These are phyloP conservation scores for Sporothrix variecibatus DNA, from an alignment of 2,329 filamentous ascomycete species.

Conservation along the genomic window DNA sequence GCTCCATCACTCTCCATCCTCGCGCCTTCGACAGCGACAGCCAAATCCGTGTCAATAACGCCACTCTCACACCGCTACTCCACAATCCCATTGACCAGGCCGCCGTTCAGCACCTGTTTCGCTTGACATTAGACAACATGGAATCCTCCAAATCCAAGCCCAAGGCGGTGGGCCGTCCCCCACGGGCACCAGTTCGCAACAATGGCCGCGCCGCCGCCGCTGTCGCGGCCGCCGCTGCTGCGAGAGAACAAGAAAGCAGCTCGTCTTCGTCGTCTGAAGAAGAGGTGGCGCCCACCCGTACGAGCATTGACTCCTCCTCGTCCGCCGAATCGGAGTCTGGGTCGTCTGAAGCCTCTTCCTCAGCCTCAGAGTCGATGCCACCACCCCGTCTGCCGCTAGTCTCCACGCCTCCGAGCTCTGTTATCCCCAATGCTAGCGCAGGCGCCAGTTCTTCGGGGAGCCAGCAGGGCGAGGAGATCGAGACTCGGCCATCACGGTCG, in stretches of 20 bases:
- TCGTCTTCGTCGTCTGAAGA: constrained; percentile 9
- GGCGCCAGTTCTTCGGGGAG: neutral
- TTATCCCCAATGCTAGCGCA: constrained; percentile 21
- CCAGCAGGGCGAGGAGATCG: constrained; percentile 41
- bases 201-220: no score
- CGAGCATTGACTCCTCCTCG: constrained; percentile 3
- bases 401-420: constrained; percentile 26
- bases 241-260: constrained; percentile 14
- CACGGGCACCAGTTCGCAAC: constrained; percentile 7
- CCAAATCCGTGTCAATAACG: neutral
- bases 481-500: constrained; percentile 53
- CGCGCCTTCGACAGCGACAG: neutral
- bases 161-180: constrained; percentile 16
- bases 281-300: constrained; percentile 10
- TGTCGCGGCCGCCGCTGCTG: neutral
- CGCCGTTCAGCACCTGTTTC: constrained; percentile 31
- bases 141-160: constrained; percentile 6
- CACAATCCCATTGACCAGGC: constrained; percentile 30
- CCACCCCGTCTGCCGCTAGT: constrained; percentile 41
- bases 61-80: neutral
- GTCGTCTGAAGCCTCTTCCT: constrained; percentile 31
- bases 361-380: constrained; percentile 41
- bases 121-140: constrained; percentile 23
- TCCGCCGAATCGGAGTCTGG: constrained; percentile 30
- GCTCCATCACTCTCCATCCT: neutral